Evolutionary conservation across 805 yeast species (phyloP).

Genomic region (Suhomyces prunicola): DNA sequence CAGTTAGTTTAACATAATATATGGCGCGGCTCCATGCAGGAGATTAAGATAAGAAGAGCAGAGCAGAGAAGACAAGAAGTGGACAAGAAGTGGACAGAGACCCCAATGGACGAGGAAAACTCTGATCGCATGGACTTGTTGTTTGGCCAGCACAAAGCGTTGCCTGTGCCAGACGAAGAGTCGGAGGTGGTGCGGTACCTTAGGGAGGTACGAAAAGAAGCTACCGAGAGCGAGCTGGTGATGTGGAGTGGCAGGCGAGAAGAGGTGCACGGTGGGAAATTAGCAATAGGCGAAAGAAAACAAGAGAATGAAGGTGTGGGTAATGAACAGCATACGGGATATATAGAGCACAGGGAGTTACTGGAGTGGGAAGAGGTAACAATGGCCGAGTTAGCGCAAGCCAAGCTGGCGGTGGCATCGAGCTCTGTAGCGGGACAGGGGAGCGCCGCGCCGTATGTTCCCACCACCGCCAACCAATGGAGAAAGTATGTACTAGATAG

Average conservation of each 20-base stretch:
- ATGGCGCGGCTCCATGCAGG: background rate
- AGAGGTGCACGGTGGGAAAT: background rate
- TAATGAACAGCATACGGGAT: background rate
- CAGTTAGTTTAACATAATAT: background rate
- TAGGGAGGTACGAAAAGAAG: constrained; percentile 29
- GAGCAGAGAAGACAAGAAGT: background rate
- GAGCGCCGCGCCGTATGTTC: constrained; percentile 10
- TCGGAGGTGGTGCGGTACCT: constrained; percentile 24
- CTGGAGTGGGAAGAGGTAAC: background rate
- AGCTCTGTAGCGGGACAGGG: background rate
- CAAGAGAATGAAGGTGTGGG: background rate
- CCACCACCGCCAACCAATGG: constrained; percentile 30
- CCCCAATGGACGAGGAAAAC: background rate
- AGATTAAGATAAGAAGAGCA: background rate
- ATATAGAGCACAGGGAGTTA: background rate
- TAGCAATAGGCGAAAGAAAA: background rate
- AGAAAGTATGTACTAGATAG: constrained; percentile 24
- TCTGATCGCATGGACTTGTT: constrained; percentile 20
- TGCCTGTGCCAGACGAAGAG: constrained; percentile 15
- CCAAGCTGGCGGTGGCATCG: background rate
- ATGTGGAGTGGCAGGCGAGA: constrained; percentile 2
- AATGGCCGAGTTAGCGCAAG: background rate
- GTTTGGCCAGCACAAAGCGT: constrained; percentile 32
- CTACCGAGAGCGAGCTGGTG: constrained; percentile 17
- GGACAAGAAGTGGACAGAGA: background rate